phyloP scores from a whole-genome alignment of 23 red algal genomes.

The Gracilaria domingensis region DNA sequence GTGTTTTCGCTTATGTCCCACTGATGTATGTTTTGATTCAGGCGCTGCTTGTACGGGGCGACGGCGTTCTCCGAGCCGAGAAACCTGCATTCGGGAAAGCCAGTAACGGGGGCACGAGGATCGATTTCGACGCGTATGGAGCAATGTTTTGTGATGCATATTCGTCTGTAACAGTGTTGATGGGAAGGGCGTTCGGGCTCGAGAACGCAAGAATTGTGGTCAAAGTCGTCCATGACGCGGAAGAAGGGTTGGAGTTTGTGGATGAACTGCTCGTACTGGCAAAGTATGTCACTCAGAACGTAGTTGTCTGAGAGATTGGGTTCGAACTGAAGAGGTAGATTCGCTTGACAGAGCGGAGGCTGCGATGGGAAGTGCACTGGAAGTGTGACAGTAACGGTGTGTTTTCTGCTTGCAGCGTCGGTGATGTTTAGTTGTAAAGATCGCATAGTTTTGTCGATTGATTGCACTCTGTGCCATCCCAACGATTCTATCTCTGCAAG shows the following conservation, averaged over 20 bases:
- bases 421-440: slow-evolving; percentile 26
- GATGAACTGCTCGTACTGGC: slow-evolving; percentile 23
- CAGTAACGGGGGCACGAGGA: slow-evolving; percentile 38
- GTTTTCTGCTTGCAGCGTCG: slow-evolving; percentile 37
- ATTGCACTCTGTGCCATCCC: slow-evolving; percentile 51
- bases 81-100: slow-evolving; percentile 61
- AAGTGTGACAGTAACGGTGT: slow-evolving; percentile 29
- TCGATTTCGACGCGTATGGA: slow-evolving; percentile 52
- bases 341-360: slow-evolving; percentile 40
- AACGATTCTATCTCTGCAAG: slow-evolving; percentile 56
- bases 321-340: slow-evolving; percentile 31
- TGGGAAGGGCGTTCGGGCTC: slow-evolving; percentile 53
- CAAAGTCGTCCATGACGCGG: slow-evolving; percentile 61
- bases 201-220: slow-evolving; percentile 50
- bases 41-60: slow-evolving; percentile 42
- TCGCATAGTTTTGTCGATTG: slow-evolving; percentile 38
- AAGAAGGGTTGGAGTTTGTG: slow-evolving; percentile 42
- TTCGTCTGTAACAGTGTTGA: slow-evolving; percentile 38
- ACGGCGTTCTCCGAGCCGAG: slow-evolving; percentile 66
- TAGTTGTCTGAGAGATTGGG: neutral
- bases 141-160: slow-evolving; percentile 29
- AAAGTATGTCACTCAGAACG: slow-evolving; percentile 12
- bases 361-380: slow-evolving; percentile 38
- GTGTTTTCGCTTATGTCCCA: slow-evolving; percentile 64
- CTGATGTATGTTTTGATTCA: slow-evolving; percentile 62